Conservation (phyloP, 31 red algal genomes). For the Asparagopsis taxiformis region DNA sequence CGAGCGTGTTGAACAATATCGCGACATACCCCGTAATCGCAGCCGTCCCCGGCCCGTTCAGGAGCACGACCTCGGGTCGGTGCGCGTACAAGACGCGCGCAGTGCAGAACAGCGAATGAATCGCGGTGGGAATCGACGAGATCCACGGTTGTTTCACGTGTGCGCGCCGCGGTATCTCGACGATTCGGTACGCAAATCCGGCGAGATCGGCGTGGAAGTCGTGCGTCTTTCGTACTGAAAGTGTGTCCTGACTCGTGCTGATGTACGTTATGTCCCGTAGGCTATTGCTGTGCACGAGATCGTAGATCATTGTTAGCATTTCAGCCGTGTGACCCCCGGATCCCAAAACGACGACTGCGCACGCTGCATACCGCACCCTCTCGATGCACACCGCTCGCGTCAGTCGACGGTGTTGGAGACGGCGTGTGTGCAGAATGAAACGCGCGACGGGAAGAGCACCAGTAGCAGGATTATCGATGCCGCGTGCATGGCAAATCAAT, state of each 20-base stretch:
- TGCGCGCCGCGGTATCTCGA: slow-evolving; percentile 45
- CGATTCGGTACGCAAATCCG: background rate
- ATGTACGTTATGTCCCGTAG: slow-evolving; percentile 45
- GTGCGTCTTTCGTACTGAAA: slow-evolving; percentile 24
- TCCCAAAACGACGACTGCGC: slow-evolving; percentile 78
- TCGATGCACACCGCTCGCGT: too few relatives aligned
- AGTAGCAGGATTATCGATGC: too few relatives aligned
- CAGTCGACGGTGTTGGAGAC: too few relatives aligned
- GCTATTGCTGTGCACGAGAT: too few relatives aligned
- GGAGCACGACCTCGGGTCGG: slow-evolving; percentile 27
- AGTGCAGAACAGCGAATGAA: slow-evolving; percentile 12
- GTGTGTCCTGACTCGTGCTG: slow-evolving; percentile 35
- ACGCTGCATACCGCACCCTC: too few relatives aligned
- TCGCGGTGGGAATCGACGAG: slow-evolving; percentile 20
- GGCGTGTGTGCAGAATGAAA: too few relatives aligned
- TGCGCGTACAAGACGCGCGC: background rate
- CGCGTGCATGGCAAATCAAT: too few relatives aligned
- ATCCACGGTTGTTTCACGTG: slow-evolving; percentile 50
- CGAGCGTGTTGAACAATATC: slow-evolving; percentile 3
- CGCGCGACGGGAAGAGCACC: too few relatives aligned
- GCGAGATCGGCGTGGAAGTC: background rate
- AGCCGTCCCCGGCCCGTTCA: slow-evolving; percentile 58
- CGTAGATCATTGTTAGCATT: slow-evolving; percentile 66
- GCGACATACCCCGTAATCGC: slow-evolving; percentile 22
- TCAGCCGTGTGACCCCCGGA: slow-evolving; percentile 90